These are phyloP conservation scores for Zymoseptoria passerinii DNA, from an alignment of 2,329 filamentous ascomycete species.

Conservation along the genomic window DNA sequence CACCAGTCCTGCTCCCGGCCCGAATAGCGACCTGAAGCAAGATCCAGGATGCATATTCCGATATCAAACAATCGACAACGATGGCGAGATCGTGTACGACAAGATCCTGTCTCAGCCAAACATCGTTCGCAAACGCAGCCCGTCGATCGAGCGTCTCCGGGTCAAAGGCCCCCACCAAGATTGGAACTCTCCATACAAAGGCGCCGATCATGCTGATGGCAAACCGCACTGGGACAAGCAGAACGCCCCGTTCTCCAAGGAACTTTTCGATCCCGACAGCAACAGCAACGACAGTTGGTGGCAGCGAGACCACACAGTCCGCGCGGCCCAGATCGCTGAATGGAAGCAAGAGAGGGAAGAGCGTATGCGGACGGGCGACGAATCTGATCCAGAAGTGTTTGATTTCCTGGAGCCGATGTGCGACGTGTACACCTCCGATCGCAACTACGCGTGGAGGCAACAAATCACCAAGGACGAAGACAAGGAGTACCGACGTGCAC, in stretches of 20 bases:
- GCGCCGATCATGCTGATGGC: background rate
- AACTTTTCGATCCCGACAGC: background rate
- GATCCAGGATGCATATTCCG: conserved; percentile 1
- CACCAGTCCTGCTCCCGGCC: background rate
- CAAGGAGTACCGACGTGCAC: background rate
- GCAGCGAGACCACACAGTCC: background rate
- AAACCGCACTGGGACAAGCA: background rate
- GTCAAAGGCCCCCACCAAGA: background rate
- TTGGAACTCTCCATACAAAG: background rate
- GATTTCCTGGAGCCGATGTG: background rate
- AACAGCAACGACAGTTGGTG: conserved; percentile 1
- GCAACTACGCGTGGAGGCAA: background rate
- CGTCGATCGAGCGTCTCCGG: background rate
- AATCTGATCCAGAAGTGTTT: background rate
- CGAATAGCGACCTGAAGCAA: background rate
- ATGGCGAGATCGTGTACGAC: background rate
- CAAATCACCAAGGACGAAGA: background rate
- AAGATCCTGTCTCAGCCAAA: background rate
- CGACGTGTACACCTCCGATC: background rate
- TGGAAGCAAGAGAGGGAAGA: background rate
- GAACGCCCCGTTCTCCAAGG: background rate
- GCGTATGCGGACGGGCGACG: background rate
- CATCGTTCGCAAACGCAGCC: background rate
- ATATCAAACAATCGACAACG: background rate
- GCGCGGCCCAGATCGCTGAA: background rate